Conservation (phyloP, 148 eudicot species). For the Vaccinium corymbosum region DNA sequence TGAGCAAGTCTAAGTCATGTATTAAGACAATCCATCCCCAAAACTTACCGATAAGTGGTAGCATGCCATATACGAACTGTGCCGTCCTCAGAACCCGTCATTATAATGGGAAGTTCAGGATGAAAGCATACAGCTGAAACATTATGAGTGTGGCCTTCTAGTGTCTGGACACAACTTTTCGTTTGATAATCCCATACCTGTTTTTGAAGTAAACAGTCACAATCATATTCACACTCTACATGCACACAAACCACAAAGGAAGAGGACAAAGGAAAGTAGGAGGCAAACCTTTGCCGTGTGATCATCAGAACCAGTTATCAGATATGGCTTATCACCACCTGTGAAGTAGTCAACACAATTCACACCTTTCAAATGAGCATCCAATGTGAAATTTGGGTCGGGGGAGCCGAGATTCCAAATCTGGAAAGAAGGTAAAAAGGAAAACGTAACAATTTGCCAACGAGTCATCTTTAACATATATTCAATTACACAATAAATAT, state of each 20-base stretch:
- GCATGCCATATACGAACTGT: constrained; percentile 90
- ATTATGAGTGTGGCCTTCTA: constrained; percentile 91
- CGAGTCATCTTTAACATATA: not conserved
- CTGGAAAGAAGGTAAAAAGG: constrained; percentile 27
- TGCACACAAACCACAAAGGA: not conserved
- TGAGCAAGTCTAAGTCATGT: not conserved
- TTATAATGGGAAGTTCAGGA: constrained; percentile 85
- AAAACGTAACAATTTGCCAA: not conserved
- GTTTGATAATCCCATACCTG: constrained; percentile 97
- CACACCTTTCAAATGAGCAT: constrained; percentile 88
- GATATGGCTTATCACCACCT: constrained; percentile 81
- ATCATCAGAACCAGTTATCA: constrained; percentile 93
- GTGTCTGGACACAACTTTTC: constrained; percentile 81
- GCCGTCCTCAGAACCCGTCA: constrained; percentile 96
- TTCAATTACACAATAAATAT: not conserved
- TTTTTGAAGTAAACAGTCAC: constrained; percentile 15
- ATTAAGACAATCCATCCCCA: not conserved
- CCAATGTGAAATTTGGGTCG: constrained; percentile 82
- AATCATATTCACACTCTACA: constrained; percentile 6
- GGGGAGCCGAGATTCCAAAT: constrained; percentile 97
- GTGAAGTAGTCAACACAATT: constrained; percentile 90
- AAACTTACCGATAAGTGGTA: constrained; percentile 69
- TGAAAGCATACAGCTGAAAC: constrained; percentile 89
- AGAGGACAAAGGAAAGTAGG: constrained; percentile 4
- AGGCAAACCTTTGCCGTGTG: constrained; percentile 80